Evolutionary conservation across 75 land plant species (phyloP), one percentile per base, ranked within the genome.

Genomic region (Picea glauca): DNA sequence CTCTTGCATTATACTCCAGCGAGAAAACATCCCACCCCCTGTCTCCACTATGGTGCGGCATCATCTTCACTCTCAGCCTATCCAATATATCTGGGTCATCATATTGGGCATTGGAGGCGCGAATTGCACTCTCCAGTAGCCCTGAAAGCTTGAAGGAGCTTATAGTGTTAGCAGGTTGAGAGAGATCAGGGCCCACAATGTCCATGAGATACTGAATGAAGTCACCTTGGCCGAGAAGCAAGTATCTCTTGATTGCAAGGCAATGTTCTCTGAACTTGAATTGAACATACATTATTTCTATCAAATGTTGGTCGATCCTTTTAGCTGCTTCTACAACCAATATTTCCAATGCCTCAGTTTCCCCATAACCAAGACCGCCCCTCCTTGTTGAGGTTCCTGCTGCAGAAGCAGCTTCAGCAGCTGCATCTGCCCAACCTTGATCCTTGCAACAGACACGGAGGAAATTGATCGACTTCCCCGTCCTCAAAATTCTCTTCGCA

Each of bases 1-100:
- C 96, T 15, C 92, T 86, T 50, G 94, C 92, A 81, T 86, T 90
- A 72, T 98, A 98, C 80, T 98, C 94, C 65, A 98, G 84, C 0
- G 99, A 98, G 79, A 98, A 98, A 0, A 98, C 99, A 88, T 98
- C 99, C 99, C 99, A 98, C 5, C 99, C 99, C 67, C 98, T 87
- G 77, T 98, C 96, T 13, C 99, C 99, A 64, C 85, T 88, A 62
- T 81, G 82, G 84, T 93, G 94, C 5, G 98, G 94, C 99, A 98
- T 95, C 98, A 98, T 90, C 79, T 93, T 96, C 21, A 98, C 96
- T 78, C 94, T 85, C 76, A 98, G 78, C 58, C 99, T 77, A 60
- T 98, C 98, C 60, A 98, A 78, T 61, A 95, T 88, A 64, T 98
- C 96, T 21, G 87, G 82, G 77, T 95, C 98, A 77, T 98, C 99